Percentiles rank a stretch among this genome's conserved stretches.
Conservation (phyloP, 1,284 basidiomycete species). For the Ustanciosporium gigantosporum region DNA sequence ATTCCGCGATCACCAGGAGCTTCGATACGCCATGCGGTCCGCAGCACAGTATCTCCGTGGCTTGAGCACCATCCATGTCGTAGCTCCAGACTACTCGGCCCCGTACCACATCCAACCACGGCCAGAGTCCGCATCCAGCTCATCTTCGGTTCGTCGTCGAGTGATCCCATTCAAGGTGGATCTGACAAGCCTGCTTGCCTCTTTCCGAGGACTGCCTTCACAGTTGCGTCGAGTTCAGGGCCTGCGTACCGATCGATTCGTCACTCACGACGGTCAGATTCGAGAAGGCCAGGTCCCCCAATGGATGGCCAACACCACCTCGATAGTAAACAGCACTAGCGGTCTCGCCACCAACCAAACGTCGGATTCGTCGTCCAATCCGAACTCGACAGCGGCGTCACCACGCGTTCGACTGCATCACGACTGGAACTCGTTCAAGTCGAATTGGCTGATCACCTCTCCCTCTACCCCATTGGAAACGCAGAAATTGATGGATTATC, state of each 20-base stretch:
- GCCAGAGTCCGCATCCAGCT: not conserved
- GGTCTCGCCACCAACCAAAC: not conserved
- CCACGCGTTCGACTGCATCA: conserved; percentile 35
- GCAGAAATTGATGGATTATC: conserved; percentile 13
- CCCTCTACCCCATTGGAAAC: conserved; percentile 3
- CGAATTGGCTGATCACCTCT: conserved; percentile 19
- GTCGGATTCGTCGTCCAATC: not conserved
- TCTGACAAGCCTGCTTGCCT: not conserved
- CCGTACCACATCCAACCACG: conserved; percentile 18
- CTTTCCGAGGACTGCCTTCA: conserved; percentile 23
- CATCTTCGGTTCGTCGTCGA: not conserved
- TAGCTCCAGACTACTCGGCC: conserved; percentile 42
- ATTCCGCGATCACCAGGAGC: conserved; percentile 45
- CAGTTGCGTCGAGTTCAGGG: conserved; percentile 26
- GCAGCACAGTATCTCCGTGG: conserved; percentile 31
- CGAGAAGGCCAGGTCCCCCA: conserved; percentile 44
- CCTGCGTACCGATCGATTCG: conserved; percentile 28
- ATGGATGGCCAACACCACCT: conserved; percentile 12
- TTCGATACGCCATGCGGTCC: conserved; percentile 32
- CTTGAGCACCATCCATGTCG: conserved; percentile 34
- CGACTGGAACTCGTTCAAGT: conserved; percentile 41
- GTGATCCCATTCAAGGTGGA: conserved; percentile 3
- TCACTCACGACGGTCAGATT: conserved; percentile 24
- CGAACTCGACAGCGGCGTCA: not conserved
- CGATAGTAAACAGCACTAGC: not conserved